Percentiles rank a stretch among this genome's conserved stretches.
Conservation (phyloP, 257 asterid species). For the Pogostemon cablin region DNA sequence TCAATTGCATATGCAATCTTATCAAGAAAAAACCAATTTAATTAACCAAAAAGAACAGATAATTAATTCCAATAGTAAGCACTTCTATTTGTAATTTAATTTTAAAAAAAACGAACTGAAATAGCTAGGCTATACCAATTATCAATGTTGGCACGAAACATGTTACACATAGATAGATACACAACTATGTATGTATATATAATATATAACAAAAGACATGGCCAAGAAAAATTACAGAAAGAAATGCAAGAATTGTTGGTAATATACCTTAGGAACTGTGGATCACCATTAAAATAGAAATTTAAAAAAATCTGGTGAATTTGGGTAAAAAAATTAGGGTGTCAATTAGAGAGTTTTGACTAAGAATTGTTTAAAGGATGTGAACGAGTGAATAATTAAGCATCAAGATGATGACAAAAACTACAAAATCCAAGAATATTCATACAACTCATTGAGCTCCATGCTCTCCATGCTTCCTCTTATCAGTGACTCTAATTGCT, state of each 20-base stretch:
- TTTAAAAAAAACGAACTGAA: constrained; percentile 13
- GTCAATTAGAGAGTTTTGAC: constrained; percentile 35
- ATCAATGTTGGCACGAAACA: constrained; percentile 45
- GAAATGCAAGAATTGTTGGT: constrained; percentile 30
- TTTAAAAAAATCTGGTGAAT: constrained; percentile 15
- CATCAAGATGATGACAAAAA: not conserved
- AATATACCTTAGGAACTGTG: constrained; percentile 51
- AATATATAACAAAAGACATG: constrained; percentile 23
- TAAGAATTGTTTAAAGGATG: constrained; percentile 40
- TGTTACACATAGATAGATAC: constrained; percentile 43
- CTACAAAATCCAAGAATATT: constrained; percentile 60
- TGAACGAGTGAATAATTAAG: not conserved
- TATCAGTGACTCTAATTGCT: constrained; percentile 56
- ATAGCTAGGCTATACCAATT: constrained; percentile 42
- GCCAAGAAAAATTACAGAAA: constrained; percentile 25
- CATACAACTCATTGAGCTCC: constrained; percentile 61
- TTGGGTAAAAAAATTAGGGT: constrained; percentile 34
- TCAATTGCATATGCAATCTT: too few species aligned
- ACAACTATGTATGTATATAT: constrained; percentile 22
- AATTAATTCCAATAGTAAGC: too few species aligned
- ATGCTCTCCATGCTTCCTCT: constrained; percentile 50
- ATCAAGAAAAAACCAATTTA: too few species aligned
- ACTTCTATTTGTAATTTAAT: too few species aligned
- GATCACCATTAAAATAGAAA: constrained; percentile 37
- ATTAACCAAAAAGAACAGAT: too few species aligned